These are phyloP conservation scores for Tuber calosporum DNA, from an alignment of 495 filamentous ascomycete genomes.

Conservation along the genomic window DNA sequence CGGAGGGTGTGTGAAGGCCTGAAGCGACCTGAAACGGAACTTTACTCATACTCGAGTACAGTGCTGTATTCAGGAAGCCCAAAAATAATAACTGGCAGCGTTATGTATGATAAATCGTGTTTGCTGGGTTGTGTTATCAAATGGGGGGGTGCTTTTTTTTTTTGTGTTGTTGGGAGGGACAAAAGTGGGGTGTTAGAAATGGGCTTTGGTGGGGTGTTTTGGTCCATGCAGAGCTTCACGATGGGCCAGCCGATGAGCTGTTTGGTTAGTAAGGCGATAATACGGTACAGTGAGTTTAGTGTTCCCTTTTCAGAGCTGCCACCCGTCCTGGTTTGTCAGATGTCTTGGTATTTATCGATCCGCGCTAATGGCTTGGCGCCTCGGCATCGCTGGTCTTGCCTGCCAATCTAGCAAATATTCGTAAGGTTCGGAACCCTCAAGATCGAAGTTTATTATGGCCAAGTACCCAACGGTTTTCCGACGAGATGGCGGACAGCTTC, in stretches of 20 bases:
- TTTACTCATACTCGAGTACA: conserved; percentile 13
- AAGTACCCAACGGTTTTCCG: conserved; percentile 31
- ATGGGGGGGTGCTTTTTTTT: conserved; percentile 3
- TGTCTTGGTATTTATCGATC: conserved; percentile 37
- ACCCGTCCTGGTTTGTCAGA: conserved; percentile 30
- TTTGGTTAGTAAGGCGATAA: not conserved
- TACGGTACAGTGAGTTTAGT: not conserved
- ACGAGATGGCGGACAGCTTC: conserved; percentile 27
- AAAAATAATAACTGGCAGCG: conserved; percentile 31
- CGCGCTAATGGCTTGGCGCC: conserved; percentile 30
- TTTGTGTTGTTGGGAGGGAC: not conserved
- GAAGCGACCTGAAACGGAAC: conserved; percentile 21
- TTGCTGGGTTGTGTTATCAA: conserved; percentile 20
- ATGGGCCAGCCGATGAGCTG: not conserved
- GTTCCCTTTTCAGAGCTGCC: conserved; percentile 14
- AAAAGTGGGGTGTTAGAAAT: conserved; percentile 23
- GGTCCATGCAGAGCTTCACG: conserved; percentile 4
- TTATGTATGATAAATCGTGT: conserved; percentile 18
- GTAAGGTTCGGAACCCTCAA: conserved; percentile 28
- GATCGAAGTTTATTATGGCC: conserved; percentile 38
- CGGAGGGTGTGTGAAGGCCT: conserved; percentile 27
- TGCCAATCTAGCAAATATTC: conserved; percentile 25
- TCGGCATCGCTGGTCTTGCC: conserved; percentile 31
- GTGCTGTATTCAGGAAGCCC: conserved; percentile 6
- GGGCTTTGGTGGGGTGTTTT: conserved; percentile 19